Percentiles rank a stretch among this genome's conserved stretches.
Evolutionary conservation across 257 asterid species (phyloP).

Genomic region (Gentiana straminea): DNA sequence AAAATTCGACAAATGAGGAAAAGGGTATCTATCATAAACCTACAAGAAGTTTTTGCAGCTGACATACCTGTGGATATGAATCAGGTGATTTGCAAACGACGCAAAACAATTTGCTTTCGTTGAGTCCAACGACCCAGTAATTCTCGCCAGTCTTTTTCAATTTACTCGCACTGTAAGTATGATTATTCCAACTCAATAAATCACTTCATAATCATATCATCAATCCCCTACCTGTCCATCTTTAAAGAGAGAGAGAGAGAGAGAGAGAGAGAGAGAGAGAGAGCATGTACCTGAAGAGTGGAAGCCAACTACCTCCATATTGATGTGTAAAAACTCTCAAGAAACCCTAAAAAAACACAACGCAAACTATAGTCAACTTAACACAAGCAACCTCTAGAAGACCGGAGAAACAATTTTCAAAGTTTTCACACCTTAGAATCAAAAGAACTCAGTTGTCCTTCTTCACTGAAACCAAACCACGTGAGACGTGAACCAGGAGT

Average conservation of each 20-base stretch:
- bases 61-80: constrained; percentile 70
- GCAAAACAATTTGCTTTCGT: constrained; percentile 69
- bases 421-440: constrained; percentile 71
- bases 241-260: not conserved
- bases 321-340: constrained; percentile 74
- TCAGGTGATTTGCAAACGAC: constrained; percentile 84
- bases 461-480: constrained; percentile 97
- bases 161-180: constrained; percentile 42
- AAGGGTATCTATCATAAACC: constrained; percentile 10
- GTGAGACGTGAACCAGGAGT: constrained; percentile 85
- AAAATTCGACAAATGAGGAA: constrained; percentile 5
- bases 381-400: not conserved
- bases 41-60: constrained; percentile 8
- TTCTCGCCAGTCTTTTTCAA: constrained; percentile 63
- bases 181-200: no score
- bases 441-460: constrained; percentile 79
- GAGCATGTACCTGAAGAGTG: constrained; percentile 77
- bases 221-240: not conserved
- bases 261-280: no score
- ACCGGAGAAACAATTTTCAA: constrained; percentile 1
- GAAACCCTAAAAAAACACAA: constrained; percentile 51
- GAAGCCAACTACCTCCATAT: constrained; percentile 87
- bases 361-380: constrained; percentile 1
- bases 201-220: constrained; percentile 1
- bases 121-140: constrained; percentile 84